Percentiles rank a stretch among this genome's conserved stretches.
Evolutionary conservation across 768 basidiomycete genomes (phyloP).

Genomic region (Suillus paluster): DNA sequence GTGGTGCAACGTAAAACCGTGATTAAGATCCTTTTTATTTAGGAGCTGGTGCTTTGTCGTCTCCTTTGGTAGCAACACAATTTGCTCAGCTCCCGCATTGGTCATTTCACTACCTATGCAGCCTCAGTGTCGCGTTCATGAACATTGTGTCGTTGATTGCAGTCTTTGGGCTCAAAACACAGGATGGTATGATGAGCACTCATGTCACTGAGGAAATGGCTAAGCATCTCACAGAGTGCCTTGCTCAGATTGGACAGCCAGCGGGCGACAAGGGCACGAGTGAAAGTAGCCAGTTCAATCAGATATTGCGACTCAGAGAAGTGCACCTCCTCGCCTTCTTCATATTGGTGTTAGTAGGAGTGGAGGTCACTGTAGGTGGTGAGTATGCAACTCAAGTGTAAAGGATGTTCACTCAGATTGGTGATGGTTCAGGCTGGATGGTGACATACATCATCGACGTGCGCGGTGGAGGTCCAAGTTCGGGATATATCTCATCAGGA

Average conservation of each 20-base stretch:
- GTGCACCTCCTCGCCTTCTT: slow-evolving; percentile 53
- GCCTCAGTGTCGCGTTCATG: slow-evolving; percentile 64
- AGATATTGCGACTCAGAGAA: slow-evolving; percentile 46
- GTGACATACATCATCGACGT: slow-evolving; percentile 57
- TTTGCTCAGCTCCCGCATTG: slow-evolving; percentile 44
- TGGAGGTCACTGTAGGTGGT: slow-evolving; percentile 57
- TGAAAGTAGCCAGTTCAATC: slow-evolving; percentile 46
- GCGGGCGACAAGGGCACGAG: slow-evolving; percentile 23
- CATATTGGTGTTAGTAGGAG: slow-evolving; percentile 51
- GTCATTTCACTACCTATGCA: slow-evolving; percentile 50
- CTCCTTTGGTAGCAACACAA: slow-evolving; percentile 59
- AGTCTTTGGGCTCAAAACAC: slow-evolving; percentile 67
- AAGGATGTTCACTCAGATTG: too few species aligned
- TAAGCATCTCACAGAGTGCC: slow-evolving; percentile 35
- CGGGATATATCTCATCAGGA: slow-evolving; percentile 52
- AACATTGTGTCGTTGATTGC: slow-evolving; percentile 54
- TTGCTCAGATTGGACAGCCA: slow-evolving; percentile 40
- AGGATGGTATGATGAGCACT: slow-evolving; percentile 55
- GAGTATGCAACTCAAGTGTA: not conserved
- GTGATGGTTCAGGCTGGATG: slow-evolving; percentile 62
- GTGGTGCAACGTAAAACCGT: not conserved
- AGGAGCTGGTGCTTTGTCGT: slow-evolving; percentile 53
- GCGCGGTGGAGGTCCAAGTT: slow-evolving; percentile 46
- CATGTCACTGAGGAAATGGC: not conserved
- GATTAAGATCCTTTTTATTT: not conserved